Evolutionary conservation across 2,329 filamentous ascomycete species (phyloP).

Genomic region (Sporothrix dimorphospora): DNA sequence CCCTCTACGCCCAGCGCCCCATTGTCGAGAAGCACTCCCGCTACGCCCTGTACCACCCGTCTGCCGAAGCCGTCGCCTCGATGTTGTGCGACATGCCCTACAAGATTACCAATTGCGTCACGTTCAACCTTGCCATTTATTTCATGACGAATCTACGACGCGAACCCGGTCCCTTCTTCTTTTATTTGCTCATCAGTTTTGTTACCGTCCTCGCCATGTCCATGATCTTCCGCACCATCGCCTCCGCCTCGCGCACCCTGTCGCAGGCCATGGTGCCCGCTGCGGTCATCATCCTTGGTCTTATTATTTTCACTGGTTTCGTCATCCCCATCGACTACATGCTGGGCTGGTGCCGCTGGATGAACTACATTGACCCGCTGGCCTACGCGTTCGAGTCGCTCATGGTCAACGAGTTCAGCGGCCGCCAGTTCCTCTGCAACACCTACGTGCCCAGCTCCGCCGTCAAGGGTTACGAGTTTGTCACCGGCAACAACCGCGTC

Average conservation of each 20-base stretch:
- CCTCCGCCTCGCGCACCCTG: conserved; percentile 71
- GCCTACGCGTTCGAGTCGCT: conserved; percentile 80
- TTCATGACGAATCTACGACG: conserved; percentile 84
- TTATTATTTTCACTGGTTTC: conserved; percentile 74
- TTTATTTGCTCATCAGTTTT: conserved; percentile 79
- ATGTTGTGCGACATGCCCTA: conserved; percentile 87
- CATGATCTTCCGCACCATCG: conserved; percentile 83
- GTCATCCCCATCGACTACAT: conserved; percentile 67
- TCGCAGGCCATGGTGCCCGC: conserved; percentile 66
- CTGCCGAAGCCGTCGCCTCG: conserved; percentile 82
- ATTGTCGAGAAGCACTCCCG: conserved; percentile 89
- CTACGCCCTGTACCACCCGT: conserved; percentile 88
- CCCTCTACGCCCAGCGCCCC: conserved; percentile 83
- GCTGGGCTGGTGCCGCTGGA: conserved; percentile 80
- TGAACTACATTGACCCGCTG: conserved; percentile 79
- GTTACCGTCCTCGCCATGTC: conserved; percentile 76
- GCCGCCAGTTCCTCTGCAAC: conserved; percentile 60
- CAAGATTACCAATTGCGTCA: conserved; percentile 72
- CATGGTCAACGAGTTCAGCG: conserved; percentile 81
- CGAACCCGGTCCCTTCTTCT: conserved; percentile 78
- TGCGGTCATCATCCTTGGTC: conserved; percentile 63
- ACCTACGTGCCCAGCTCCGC: conserved; percentile 49
- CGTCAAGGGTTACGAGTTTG: conserved; percentile 45
- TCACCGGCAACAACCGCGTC: conserved; percentile 48
- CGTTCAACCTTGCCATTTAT: conserved; percentile 81